Conservation (phyloP, 1,284 basidiomycete genomes). For the Anthracocystis panici-leucophaei region DNA sequence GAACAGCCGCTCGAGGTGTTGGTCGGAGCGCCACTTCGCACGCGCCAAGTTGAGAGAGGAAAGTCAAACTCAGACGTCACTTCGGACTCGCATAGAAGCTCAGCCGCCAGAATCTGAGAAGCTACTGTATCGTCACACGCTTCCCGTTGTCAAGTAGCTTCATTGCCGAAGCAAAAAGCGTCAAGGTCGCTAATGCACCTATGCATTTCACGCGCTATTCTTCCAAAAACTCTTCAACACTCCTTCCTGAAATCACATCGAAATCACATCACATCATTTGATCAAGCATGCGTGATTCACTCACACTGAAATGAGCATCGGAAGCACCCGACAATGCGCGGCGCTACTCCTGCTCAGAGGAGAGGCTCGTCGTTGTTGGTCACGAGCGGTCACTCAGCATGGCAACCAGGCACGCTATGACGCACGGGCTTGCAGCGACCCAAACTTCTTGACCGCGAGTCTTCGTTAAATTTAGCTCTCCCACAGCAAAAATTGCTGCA, state of each 20-base stretch:
- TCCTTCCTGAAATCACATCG: constrained; percentile 2
- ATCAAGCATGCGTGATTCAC: neutral
- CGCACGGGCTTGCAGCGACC: neutral
- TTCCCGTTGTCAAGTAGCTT: neutral
- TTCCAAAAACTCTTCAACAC: neutral
- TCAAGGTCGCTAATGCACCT: constrained; percentile 10
- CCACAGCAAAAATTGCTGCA: neutral
- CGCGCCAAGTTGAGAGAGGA: neutral
- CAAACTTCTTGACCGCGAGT: neutral
- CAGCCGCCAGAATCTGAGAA: neutral
- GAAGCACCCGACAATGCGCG: neutral
- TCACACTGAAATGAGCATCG: neutral
- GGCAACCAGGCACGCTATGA: constrained; percentile 1
- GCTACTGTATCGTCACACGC: neutral
- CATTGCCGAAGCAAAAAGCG: constrained; percentile 1
- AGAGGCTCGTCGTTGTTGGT: neutral
- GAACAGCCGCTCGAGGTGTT: constrained; percentile 6
- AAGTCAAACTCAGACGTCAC: constrained; percentile 8
- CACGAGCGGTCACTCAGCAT: neutral
- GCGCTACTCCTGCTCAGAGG: neutral
- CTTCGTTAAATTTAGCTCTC: neutral
- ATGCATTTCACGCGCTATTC: constrained; percentile 38
- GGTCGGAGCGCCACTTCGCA: constrained; percentile 1
- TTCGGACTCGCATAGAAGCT: neutral
- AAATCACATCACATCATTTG: neutral